Base-by-base conservation (phyloP, 1,139 yeast genomes). In the Candida neerlandica region DNA sequence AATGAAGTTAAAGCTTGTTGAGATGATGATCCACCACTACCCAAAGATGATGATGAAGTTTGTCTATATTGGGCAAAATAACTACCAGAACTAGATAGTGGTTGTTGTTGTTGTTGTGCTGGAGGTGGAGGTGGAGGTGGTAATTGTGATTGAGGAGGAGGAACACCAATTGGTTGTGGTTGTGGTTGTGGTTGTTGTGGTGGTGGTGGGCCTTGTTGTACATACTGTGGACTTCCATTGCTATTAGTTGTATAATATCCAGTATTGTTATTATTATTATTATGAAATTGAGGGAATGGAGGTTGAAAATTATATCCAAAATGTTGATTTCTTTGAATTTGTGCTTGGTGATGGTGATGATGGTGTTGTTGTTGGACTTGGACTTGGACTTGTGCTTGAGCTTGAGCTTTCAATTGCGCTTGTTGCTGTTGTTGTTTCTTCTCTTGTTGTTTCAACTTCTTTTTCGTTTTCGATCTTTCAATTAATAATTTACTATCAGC, bases 181-280 rank as follows among this genome's bases (percentile, higher is more conserved):
- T 58, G 59, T 46, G 21, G 43, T 6, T 60, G 61, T 5, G 58
- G 57, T 23, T 59, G 21, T 14, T 43, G 39, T 11, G 35, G 30
- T 11, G 43, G 43, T 19, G 5, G 26, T 21, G 39, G 35, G 9
- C 23, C 38, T 16, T 30, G 19, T 29, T 37, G 44, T 45, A 35
- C 35, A n/a, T 29, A 23, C 27, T 23, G 27, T 23, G 27, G 27
- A 10, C 27, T 23, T 7, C 27, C 27, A 23, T 23, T 23, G 7
- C 7, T 6, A 23, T 23, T 23, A 23, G 27, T 23, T 2, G 27
- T 44, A 19, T 47, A 46, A 34, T 50, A 52, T 30, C 44, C 51
- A 37, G 14, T n/a, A 12, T 21, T 34, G 15, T 11, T 16, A 33
- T 33, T 34, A 16, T 4, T 34, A 34, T 34, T 37, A 37, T 44